Evolutionary conservation across 2,329 filamentous ascomycete genomes (phyloP), one percentile per base, ranked within the genome.

Genomic region (Lomentospora prolificans): DNA sequence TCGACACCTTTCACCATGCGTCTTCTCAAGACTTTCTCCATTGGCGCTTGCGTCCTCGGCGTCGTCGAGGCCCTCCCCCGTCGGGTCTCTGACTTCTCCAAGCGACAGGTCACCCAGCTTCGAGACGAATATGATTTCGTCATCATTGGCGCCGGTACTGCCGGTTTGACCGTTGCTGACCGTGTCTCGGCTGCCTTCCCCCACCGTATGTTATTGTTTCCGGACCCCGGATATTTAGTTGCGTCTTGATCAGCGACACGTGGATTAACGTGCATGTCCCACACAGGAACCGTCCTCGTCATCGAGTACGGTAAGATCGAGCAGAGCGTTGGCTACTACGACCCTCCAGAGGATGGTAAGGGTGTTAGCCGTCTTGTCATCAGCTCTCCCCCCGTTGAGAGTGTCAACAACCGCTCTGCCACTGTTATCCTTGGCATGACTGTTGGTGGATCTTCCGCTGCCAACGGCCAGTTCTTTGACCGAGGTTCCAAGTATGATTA

Each of bases 391-490:
- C 62, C 62, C n/a, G 59, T 63, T 39, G 61, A 61, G 55, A 62
- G 60, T 58, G 59, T 68, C 52, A 64, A 63, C 51, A 65, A 65
- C 59, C 58, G 58, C 41, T 55, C 60, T 3, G 65, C 64, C 7
- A 58, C 58, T 2, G 60, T 70, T 7, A 58, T 63, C 7, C 65
- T 66, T 17, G 69, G 69, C 5, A 65, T 66, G 58, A 65, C 64
- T 7, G 62, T 72, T 2, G 70, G 70, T 4, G 70, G 70, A 33
- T 64, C 66, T 51, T 70, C 68, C 3, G 63, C 68, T 27, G 60
- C 69, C 52, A 72, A 72, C 54, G 69, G 69, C 5, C 66, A 68
- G 65, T 67, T 70, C 61, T 68, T 71, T 53, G 69, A 72, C 57
- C 65, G 70, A 14, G 65, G 64, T 2, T 66, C 67, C 3, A 65